A percentile compares a stretch with the other conserved stretches of the same genome.
phyloP scores from a whole-genome alignment of 2,329 filamentous ascomycete genomes.

The Arthrocladium fulminans region DNA sequence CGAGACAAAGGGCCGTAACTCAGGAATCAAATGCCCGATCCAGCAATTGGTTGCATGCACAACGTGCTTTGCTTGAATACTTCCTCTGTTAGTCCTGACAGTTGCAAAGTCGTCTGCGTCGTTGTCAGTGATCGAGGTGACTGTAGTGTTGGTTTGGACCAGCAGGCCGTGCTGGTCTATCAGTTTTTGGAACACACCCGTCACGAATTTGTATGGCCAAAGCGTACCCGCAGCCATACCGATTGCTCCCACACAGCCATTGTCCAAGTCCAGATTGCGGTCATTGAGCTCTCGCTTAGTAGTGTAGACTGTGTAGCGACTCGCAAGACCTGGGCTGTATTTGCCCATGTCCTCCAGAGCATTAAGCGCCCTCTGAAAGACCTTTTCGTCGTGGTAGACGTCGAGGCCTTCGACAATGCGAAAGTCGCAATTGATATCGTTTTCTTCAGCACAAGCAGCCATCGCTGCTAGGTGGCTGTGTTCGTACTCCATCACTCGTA shows the following conservation, averaged over 20 bases:
- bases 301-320: not conserved
- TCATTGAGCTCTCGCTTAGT: not conserved
- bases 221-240: conserved; percentile 25
- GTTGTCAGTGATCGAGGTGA: conserved; percentile 24
- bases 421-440: conserved; percentile 36
- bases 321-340: conserved; percentile 11
- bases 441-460: conserved; percentile 20
- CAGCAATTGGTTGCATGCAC: conserved; percentile 53
- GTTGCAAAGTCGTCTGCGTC: conserved; percentile 30
- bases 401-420: conserved; percentile 30
- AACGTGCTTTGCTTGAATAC: conserved; percentile 41
- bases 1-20: conserved; percentile 13
- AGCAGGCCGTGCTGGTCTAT: conserved; percentile 10
- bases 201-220: conserved; percentile 30
- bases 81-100: conserved; percentile 39
- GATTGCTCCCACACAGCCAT: conserved; percentile 18
- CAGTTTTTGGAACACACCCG: conserved; percentile 33
- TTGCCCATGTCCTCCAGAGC: conserved; percentile 21
- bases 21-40: conserved; percentile 44
- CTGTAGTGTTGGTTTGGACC: conserved; percentile 40
- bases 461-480: not conserved
- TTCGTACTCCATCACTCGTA: not conserved
- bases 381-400: conserved; percentile 26
- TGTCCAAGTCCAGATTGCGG: conserved; percentile 24
- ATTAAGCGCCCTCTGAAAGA: conserved; percentile 22